Evolutionary conservation across 2,329 filamentous ascomycete genomes (phyloP).

Genomic region (Cladorrhinum sp.): DNA sequence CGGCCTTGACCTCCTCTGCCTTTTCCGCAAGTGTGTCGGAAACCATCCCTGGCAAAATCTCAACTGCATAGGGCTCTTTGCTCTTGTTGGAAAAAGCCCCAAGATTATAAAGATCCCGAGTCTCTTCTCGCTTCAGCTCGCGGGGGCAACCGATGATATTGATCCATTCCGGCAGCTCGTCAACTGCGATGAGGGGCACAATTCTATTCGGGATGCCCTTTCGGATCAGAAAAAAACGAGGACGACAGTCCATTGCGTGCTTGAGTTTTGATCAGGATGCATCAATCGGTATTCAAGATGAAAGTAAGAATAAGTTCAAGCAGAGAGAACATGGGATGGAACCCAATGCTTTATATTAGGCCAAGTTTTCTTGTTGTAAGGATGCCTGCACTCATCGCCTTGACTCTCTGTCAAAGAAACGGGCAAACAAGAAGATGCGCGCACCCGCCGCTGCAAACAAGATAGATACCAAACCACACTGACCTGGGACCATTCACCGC

Average conservation of each 20-base stretch:
- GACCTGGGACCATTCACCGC: constrained; percentile 27
- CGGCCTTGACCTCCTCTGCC: background rate
- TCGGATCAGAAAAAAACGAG: constrained; percentile 45
- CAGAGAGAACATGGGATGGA: background rate
- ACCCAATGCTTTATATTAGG: background rate
- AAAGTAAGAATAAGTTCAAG: background rate
- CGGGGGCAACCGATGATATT: constrained; percentile 44
- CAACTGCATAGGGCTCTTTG: constrained; percentile 29
- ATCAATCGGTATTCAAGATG: background rate
- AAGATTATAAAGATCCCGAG: constrained; percentile 38
- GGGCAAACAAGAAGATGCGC: background rate
- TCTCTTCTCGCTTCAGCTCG: constrained; percentile 38
- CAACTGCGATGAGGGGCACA: constrained; percentile 53
- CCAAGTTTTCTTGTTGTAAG: background rate
- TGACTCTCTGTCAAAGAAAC: too few relatives aligned
- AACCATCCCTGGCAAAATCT: constrained; percentile 19
- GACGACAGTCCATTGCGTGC: constrained; percentile 26
- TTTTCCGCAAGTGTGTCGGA: background rate
- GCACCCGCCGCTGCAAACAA: background rate
- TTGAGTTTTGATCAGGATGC: background rate
- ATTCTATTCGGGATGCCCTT: constrained; percentile 33
- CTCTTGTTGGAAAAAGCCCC: constrained; percentile 29
- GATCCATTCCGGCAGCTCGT: constrained; percentile 49
- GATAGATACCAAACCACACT: background rate
- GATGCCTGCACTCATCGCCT: too few relatives aligned